Evolutionary conservation across 2,329 filamentous ascomycete species (phyloP).

Genomic region (Dothiorella sarmentorum): DNA sequence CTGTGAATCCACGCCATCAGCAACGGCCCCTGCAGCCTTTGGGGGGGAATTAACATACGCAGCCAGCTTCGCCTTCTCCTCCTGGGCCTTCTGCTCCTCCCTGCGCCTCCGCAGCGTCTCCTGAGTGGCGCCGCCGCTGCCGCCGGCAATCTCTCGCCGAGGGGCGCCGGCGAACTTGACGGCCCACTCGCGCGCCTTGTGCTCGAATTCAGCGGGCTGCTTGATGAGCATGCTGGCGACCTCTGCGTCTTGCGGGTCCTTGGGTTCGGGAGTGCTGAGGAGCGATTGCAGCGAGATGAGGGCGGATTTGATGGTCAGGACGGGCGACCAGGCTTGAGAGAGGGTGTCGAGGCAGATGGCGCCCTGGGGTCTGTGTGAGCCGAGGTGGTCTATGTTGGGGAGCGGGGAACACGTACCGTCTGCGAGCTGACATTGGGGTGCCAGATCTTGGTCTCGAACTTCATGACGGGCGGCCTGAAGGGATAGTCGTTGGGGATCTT

Average conservation of each 20-base stretch:
- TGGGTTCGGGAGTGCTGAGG: conserved; percentile 88
- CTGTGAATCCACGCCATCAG: conserved; percentile 47
- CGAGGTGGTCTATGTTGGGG: not conserved
- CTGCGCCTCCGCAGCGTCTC: conserved; percentile 55
- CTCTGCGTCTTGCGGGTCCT: conserved; percentile 94
- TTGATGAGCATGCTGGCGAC: conserved; percentile 86
- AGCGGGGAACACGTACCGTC: conserved; percentile 59
- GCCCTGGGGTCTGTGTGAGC: conserved; percentile 55
- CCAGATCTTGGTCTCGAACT: conserved; percentile 91
- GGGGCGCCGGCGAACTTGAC: conserved; percentile 78
- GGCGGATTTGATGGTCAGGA: conserved; percentile 93
- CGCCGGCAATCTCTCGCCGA: conserved; percentile 50
- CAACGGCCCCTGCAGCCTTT: no score
- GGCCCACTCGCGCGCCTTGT: conserved; percentile 87
- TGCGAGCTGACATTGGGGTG: conserved; percentile 95
- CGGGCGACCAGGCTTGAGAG: conserved; percentile 85
- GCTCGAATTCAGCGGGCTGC: conserved; percentile 73
- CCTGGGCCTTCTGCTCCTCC: conserved; percentile 55
- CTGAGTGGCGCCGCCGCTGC: conserved; percentile 51
- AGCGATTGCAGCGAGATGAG: conserved; percentile 90
- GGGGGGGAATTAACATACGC: conserved; percentile 42
- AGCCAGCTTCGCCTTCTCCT: conserved; percentile 55
- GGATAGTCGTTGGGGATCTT: conserved; percentile 85
- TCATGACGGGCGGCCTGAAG: conserved; percentile 88
- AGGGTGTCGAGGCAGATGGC: conserved; percentile 96